A percentile compares a stretch with the other conserved stretches of the same genome.
Evolutionary conservation across 352 stramenopile genomes (phyloP).

Genomic region (Pythium phragmitis): DNA sequence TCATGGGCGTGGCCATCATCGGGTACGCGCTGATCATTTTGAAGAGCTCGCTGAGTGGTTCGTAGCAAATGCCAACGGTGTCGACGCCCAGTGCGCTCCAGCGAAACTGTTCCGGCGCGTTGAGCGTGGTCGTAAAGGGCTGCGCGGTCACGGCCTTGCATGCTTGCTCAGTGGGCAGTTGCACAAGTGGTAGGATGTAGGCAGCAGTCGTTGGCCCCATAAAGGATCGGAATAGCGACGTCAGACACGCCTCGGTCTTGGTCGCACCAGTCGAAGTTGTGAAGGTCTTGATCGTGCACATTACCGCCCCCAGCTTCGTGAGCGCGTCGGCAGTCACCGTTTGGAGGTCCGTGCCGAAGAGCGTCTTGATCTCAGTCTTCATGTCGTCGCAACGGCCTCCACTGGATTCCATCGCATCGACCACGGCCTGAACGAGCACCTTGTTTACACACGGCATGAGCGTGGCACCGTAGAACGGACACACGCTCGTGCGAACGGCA

Average conservation of each 20-base stretch:
- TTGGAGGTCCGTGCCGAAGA: constrained; percentile 36
- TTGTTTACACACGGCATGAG: constrained; percentile 40
- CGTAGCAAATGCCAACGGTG: constrained; percentile 43
- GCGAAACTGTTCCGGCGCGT: constrained; percentile 24
- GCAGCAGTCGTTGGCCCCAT: neutral
- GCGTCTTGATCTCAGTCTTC: constrained; percentile 32
- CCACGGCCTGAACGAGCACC: constrained; percentile 29
- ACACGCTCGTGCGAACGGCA: constrained; percentile 21
- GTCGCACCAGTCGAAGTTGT: constrained; percentile 24
- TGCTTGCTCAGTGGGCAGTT: constrained; percentile 50
- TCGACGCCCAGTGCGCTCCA: constrained; percentile 31
- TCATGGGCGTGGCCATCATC: constrained; percentile 29
- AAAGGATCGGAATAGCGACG: constrained; percentile 34
- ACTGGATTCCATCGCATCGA: constrained; percentile 18
- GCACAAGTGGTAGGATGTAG: constrained; percentile 23
- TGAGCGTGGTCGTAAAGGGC: constrained; percentile 38
- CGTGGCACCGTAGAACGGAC: constrained; percentile 31
- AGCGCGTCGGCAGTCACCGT: constrained; percentile 32
- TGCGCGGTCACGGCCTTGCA: constrained; percentile 43
- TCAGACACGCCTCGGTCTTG: constrained; percentile 37
- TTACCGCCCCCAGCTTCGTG: constrained; percentile 26
- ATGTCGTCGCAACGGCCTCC: constrained; percentile 46
- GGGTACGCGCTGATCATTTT: constrained; percentile 33
- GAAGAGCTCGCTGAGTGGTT: constrained; percentile 24
- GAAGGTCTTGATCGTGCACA: constrained; percentile 42